A percentile compares a stretch with the other conserved stretches of the same genome.
These are phyloP conservation scores for Casuarina equisetifolia DNA, from an alignment of 306 rosid genomes.

Conservation along the genomic window DNA sequence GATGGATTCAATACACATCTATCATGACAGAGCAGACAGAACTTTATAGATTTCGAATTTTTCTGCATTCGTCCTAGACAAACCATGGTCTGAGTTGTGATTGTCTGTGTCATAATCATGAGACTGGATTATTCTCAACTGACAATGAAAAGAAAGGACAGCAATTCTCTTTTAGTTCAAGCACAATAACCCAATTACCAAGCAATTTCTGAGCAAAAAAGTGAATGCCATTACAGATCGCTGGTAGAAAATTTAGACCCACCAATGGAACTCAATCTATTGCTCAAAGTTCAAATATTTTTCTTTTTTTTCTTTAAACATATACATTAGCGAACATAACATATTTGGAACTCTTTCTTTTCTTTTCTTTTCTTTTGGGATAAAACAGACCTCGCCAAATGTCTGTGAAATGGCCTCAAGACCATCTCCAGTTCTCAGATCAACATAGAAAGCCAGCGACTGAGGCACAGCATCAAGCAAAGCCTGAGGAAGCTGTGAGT, in stretches of 20 bases:
- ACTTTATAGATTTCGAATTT: background rate
- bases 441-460: conserved; percentile 56
- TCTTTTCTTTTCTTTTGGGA: background rate
- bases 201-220: background rate
- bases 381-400: conserved; percentile 69
- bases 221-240: background rate
- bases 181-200: background rate
- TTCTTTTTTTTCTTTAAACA: background rate
- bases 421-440: conserved; percentile 75
- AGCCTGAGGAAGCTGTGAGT: conserved; percentile 51
- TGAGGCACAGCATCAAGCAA: conserved; percentile 52
- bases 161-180: background rate
- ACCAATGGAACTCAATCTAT: background rate
- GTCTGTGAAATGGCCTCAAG: conserved; percentile 58
- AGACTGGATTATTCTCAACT: conserved; percentile 3
- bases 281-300: background rate
- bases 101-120: background rate
- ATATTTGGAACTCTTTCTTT: too few species aligned
- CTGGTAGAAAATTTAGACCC: background rate
- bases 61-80: background rate
- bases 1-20: background rate
- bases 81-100: too few species aligned
- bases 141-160: background rate
- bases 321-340: background rate
- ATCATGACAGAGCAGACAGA: background rate